Conservation (phyloP, 2,329 filamentous ascomycete genomes). For the Stylonectria norvegica region DNA sequence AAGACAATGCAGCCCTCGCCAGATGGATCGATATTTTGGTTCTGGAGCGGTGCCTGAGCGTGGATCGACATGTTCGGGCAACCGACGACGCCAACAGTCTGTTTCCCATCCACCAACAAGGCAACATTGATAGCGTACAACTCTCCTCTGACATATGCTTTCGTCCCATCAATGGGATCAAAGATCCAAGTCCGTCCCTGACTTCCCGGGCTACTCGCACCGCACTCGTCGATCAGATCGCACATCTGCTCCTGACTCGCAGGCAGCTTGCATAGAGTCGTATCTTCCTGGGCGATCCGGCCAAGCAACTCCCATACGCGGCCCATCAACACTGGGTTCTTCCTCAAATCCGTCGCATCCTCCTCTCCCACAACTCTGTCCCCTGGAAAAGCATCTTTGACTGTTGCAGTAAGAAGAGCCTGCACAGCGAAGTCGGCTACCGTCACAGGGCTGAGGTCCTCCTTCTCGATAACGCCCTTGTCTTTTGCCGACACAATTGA, state of each 20-base stretch:
- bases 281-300: constrained; percentile 26
- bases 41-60: constrained; percentile 37
- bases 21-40: constrained; percentile 42
- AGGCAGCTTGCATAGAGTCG: constrained; percentile 33
- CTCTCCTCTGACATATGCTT: constrained; percentile 52
- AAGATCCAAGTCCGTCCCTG: constrained; percentile 53
- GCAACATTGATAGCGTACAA: constrained; percentile 58
- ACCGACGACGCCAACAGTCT: constrained; percentile 49
- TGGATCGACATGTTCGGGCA: constrained; percentile 44
- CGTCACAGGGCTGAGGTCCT: constrained; percentile 55
- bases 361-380: constrained; percentile 57
- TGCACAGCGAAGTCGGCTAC: constrained; percentile 59
- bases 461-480: constrained; percentile 51
- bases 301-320: constrained; percentile 48
- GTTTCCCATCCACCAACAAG: constrained; percentile 48
- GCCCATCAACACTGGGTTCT: constrained; percentile 39
- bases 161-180: constrained; percentile 59
- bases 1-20: constrained; percentile 50
- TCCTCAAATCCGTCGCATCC: constrained; percentile 45
- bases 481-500: constrained; percentile 45
- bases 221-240: constrained; percentile 52
- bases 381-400: constrained; percentile 48
- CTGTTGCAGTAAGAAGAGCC: constrained; percentile 49
- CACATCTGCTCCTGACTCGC: constrained; percentile 45
- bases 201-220: constrained; percentile 35